A percentile compares a stretch with the other conserved stretches of the same genome.
Evolutionary conservation across 2,329 filamentous ascomycete species (phyloP).

Genomic region (Cadophora sp.): DNA sequence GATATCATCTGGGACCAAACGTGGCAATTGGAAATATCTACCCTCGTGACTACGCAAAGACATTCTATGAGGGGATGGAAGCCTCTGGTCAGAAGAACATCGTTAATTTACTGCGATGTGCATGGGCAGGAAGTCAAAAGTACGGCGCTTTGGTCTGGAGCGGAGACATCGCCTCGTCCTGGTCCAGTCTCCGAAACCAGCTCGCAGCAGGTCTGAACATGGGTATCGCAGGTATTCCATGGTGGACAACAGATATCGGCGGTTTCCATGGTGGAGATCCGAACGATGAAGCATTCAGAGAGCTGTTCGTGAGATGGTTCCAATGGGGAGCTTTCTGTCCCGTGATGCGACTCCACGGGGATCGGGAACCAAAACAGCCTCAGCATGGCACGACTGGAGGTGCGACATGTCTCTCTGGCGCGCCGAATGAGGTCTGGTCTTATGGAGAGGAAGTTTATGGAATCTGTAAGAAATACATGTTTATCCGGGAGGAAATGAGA

Average conservation of each 20-base stretch:
- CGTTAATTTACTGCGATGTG: conserved; percentile 64
- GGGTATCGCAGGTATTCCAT: conserved; percentile 67
- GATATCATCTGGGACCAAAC: conserved; percentile 62
- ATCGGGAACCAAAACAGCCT: conserved; percentile 64
- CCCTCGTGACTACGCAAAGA: conserved; percentile 62
- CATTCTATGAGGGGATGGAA: conserved; percentile 65
- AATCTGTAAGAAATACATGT: conserved; percentile 66
- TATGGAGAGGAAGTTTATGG: conserved; percentile 66
- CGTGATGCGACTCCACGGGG: conserved; percentile 71
- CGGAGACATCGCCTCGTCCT: conserved; percentile 70
- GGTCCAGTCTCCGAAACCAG: conserved; percentile 64
- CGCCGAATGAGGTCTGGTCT: conserved; percentile 69
- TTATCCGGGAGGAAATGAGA: conserved; percentile 62
- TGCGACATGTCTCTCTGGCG: conserved; percentile 48
- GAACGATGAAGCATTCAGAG: conserved; percentile 59
- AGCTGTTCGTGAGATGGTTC: conserved; percentile 72
- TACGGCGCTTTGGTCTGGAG: conserved; percentile 72
- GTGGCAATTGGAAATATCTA: conserved; percentile 65
- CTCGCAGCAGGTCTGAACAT: conserved; percentile 69
- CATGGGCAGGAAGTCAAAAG: conserved; percentile 65
- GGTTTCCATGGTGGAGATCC: conserved; percentile 72
- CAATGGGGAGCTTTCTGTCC: conserved; percentile 73
- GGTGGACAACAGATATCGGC: conserved; percentile 76
- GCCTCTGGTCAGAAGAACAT: conserved; percentile 60
- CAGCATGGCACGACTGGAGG: conserved; percentile 41